phyloP scores from a whole-genome alignment of 257 asterid genomes.

The Voacanga thouarsii region DNA sequence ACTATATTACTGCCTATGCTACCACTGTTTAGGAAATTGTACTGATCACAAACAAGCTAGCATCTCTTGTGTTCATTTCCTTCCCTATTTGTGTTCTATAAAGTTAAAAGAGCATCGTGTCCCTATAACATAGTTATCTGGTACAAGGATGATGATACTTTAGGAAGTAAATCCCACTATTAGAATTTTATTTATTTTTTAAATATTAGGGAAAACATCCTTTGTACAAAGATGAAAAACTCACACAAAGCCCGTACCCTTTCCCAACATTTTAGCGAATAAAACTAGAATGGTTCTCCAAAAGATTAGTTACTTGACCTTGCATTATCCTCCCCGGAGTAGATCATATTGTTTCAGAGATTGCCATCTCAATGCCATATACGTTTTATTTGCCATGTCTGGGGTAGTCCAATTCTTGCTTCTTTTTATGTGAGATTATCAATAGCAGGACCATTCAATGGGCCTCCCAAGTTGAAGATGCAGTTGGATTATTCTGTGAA shows the following conservation, averaged over 20 bases:
- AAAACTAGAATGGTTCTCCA: background rate
- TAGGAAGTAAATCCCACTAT: background rate
- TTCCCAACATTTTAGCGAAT: background rate
- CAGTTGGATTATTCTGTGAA: too few relatives aligned
- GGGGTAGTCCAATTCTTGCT: constrained; percentile 26
- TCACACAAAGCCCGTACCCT: background rate
- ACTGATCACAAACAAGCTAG: too few relatives aligned
- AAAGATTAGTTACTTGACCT: background rate
- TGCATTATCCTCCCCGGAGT: constrained; percentile 4
- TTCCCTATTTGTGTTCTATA: background rate
- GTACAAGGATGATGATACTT: background rate
- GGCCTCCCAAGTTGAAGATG: constrained; percentile 34
- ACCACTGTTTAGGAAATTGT: too few relatives aligned
- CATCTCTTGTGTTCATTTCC: too few relatives aligned
- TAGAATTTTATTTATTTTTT: background rate
- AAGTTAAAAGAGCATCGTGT: background rate
- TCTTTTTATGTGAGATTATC: constrained; percentile 32
- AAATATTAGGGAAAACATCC: background rate
- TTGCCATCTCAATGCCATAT: constrained; percentile 16
- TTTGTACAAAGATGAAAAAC: background rate
- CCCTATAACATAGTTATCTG: background rate
- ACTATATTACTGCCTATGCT: too few relatives aligned
- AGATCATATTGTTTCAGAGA: constrained; percentile 31
- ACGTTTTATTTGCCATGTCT: constrained; percentile 14
- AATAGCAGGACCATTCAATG: constrained; percentile 29